A percentile compares a stretch with the other conserved stretches of the same genome.
phyloP scores from a whole-genome alignment of 495 filamentous ascomycete species.

The Podospora australis region DNA sequence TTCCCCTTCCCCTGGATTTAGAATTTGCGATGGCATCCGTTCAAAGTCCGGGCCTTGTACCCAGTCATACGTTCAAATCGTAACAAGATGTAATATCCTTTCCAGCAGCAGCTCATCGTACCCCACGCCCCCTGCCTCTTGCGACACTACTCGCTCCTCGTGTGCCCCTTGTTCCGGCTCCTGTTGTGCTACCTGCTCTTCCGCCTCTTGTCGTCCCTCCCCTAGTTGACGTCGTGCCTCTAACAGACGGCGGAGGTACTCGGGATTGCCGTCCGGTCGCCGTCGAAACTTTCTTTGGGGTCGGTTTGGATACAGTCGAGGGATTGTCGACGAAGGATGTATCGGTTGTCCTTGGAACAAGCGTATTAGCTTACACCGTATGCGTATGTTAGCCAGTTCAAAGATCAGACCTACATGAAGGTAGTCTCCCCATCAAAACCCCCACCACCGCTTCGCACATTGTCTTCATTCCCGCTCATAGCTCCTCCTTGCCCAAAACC shows the following conservation, averaged over 20 bases:
- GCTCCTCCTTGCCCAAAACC: too few relatives aligned
- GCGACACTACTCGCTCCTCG: constrained; percentile 38
- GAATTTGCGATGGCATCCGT: too few relatives aligned
- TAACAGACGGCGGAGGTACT: constrained; percentile 33
- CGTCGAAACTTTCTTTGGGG: constrained; percentile 57
- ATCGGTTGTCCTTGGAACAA: constrained; percentile 69
- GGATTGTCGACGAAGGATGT: constrained; percentile 92
- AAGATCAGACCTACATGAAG: constrained; percentile 60
- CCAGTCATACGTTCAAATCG: too few relatives aligned
- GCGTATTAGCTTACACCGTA: constrained; percentile 26
- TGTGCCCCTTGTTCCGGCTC: constrained; percentile 26
- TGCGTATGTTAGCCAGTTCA: background rate
- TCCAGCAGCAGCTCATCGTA: constrained; percentile 18
- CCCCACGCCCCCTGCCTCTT: constrained; percentile 33
- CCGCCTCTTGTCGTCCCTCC: constrained; percentile 26
- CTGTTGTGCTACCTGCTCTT: constrained; percentile 16
- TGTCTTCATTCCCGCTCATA: too few relatives aligned
- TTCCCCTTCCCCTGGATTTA: too few relatives aligned
- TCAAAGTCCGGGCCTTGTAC: too few relatives aligned
- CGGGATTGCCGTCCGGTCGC: constrained; percentile 40
- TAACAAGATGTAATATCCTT: too few relatives aligned
- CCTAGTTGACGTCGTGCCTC: constrained; percentile 25
- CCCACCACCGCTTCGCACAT: constrained; percentile 34
- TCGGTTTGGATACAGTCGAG: constrained; percentile 60
- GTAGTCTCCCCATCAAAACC: constrained; percentile 62